Conservation (phyloP, 2,329 filamentous ascomycete genomes). For the Didymellaceae sp. region DNA sequence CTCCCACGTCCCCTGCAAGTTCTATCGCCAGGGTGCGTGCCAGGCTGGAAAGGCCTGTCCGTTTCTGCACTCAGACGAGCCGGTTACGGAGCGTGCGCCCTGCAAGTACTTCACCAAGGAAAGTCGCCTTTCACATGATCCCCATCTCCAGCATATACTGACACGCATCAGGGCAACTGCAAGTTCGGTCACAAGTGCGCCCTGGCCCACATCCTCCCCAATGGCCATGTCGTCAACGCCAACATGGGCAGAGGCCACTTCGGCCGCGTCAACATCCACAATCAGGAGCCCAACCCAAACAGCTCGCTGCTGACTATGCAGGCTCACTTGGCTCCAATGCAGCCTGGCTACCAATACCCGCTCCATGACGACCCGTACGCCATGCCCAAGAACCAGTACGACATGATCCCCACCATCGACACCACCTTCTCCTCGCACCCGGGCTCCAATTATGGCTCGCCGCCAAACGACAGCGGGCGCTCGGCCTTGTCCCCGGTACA, state of each 20-base stretch:
- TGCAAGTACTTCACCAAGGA: conserved; percentile 99
- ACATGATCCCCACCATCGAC: conserved; percentile 63
- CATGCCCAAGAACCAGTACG: conserved; percentile 50
- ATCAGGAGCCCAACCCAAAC: conserved; percentile 75
- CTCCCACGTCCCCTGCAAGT: conserved; percentile 98
- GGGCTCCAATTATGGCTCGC: conserved; percentile 78
- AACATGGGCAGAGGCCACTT: conserved; percentile 60
- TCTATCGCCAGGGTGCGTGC: conserved; percentile 95
- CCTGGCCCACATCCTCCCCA: conserved; percentile 92
- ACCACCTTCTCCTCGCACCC: conserved; percentile 65
- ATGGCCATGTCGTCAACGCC: conserved; percentile 89
- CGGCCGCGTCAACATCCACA: conserved; percentile 72
- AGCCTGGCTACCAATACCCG: conserved; percentile 51
- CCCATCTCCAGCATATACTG: not conserved
- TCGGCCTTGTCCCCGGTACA: conserved; percentile 79
- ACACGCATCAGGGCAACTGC: conserved; percentile 79
- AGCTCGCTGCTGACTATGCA: conserved; percentile 73
- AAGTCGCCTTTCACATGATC: conserved; percentile 24
- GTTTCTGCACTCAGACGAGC: conserved; percentile 91
- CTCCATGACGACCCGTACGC: conserved; percentile 51
- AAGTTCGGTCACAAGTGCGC: conserved; percentile 99
- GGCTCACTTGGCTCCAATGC: conserved; percentile 48
- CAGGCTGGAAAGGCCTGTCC: conserved; percentile 96
- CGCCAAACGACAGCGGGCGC: conserved; percentile 70
- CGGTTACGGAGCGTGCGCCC: conserved; percentile 79